Base-by-base conservation (phyloP, 257 asterid genomes). In the Linaria vulgaris region DNA sequence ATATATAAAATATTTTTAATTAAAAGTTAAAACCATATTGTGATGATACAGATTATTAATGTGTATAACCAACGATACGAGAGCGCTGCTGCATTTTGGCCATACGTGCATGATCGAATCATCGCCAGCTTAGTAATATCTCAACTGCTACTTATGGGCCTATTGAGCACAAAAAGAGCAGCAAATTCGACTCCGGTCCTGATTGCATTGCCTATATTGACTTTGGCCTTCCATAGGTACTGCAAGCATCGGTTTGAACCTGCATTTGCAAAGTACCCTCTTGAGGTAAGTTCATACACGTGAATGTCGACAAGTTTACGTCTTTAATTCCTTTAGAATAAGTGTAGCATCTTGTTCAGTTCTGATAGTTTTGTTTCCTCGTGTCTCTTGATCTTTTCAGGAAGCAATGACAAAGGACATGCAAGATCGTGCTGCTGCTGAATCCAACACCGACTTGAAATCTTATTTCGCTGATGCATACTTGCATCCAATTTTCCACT, bases 71-170 rank as follows among this genome's bases (percentile, higher is more conserved):
- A 88, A 62, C 79, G 75, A 55, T 88, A 91, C 46, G 98, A 88
- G 74, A 91, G 98, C 43, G 90, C 90, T 61, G 98, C 77, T 61
- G 96, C 95, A 0, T 91, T 91, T 61, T 91, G 96, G 96, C 98
- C 98, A 9, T 87, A 84, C 2, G 88, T 88, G 43, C 98, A 91
- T 66, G 74, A 75, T 17, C 98, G 96, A 3, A 86, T 88, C 51
- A 64, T 91, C 55, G 95, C 95, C 17, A 82, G 96, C 81, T 74
- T 91, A 71, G 39, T 88, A 43, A 77, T 88, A 69, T 86, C 98
- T 12, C 98, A 88, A 25, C 69, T 91, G 59, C 96, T 91, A 39
- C 69, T 92, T 31, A 74, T 87, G 86, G 97, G 98, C 54, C 70
- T 92, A 46, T 73, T 92, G 79, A 92, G 96, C 84, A 92, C 96